Percentiles rank a stretch among this genome's conserved stretches.
Conservation (phyloP, 164 flowering plant genomes). For the Vitis cinerea region DNA sequence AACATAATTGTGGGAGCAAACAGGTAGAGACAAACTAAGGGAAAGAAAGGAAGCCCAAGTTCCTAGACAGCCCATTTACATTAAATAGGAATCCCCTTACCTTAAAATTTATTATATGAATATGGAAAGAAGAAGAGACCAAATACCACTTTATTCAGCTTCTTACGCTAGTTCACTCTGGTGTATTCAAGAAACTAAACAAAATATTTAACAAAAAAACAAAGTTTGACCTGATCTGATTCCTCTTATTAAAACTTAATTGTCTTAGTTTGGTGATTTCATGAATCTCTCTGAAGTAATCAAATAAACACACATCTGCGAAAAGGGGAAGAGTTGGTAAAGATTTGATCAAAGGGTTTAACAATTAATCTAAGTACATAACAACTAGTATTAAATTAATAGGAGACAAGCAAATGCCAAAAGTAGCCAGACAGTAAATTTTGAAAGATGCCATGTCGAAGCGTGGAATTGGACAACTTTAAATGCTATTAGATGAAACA, state of each 20-base stretch:
- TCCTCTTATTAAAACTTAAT: not conserved
- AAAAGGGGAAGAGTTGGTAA: not conserved
- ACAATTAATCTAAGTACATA: not conserved
- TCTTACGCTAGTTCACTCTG: slow-evolving; percentile 15
- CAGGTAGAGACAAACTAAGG: slow-evolving; percentile 4
- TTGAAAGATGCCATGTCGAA: not conserved
- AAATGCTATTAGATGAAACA: not conserved
- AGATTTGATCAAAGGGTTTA: not conserved
- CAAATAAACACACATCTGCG: not conserved
- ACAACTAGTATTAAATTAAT: too few relatives aligned
- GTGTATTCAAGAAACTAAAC: slow-evolving; percentile 4
- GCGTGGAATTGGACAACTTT: slow-evolving; percentile 4
- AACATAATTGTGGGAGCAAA: slow-evolving; percentile 5
- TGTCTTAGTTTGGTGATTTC: not conserved
- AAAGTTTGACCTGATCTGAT: slow-evolving; percentile 16
- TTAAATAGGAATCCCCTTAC: slow-evolving; percentile 17
- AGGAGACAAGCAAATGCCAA: too few relatives aligned
- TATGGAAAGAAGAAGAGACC: not conserved
- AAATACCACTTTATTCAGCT: slow-evolving; percentile 15
- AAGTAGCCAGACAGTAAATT: too few relatives aligned
- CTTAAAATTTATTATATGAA: slow-evolving; percentile 6
- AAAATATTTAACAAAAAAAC: not conserved
- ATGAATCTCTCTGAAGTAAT: not conserved
- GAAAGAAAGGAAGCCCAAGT: slow-evolving; percentile 13
- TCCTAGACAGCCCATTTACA: slow-evolving; percentile 11